A percentile compares a stretch with the other conserved stretches of the same genome.
phyloP scores from a whole-genome alignment of 2,329 filamentous ascomycete species.

The Byssoonygena ceratinophila region DNA sequence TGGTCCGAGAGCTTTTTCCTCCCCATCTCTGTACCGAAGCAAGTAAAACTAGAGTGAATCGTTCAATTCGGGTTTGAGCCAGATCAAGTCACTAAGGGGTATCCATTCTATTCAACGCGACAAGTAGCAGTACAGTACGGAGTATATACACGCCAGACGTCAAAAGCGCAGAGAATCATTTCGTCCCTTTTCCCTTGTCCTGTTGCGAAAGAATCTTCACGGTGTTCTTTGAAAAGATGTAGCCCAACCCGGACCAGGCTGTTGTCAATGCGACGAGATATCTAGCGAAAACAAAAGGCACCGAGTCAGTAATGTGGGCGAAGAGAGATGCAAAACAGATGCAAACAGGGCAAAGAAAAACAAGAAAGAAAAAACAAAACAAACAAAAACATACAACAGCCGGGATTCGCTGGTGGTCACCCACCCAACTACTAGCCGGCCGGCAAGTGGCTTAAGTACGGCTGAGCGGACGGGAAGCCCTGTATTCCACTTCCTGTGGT shows the following conservation, averaged over 20 bases:
- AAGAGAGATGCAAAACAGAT: neutral
- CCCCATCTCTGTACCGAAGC: too few species aligned
- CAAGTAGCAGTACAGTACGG: too few species aligned
- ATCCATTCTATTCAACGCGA: too few species aligned
- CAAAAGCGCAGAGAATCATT: neutral
- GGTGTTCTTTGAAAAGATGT: slow-evolving; percentile 58
- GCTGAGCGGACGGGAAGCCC: slow-evolving; percentile 42
- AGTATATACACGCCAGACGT: neutral
- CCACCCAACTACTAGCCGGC: slow-evolving; percentile 41
- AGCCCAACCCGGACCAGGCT: slow-evolving; percentile 86
- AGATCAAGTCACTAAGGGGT: too few species aligned
- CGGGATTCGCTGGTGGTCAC: slow-evolving; percentile 41
- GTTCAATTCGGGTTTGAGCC: too few species aligned
- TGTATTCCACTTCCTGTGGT: slow-evolving; percentile 41
- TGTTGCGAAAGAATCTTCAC: neutral
- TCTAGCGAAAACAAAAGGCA: slow-evolving; percentile 34
- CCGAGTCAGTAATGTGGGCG: neutral
- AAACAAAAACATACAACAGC: slow-evolving; percentile 36
- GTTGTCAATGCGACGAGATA: slow-evolving; percentile 82
- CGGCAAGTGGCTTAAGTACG: slow-evolving; percentile 41
- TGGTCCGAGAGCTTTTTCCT: too few species aligned
- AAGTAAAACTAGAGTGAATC: too few species aligned
- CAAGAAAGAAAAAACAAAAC: slow-evolving; percentile 13
- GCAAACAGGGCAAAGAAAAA: slow-evolving; percentile 6
- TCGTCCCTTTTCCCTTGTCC: neutral